phyloP scores from a whole-genome alignment of 768 basidiomycete genomes.

The Amanita jacksonii region DNA sequence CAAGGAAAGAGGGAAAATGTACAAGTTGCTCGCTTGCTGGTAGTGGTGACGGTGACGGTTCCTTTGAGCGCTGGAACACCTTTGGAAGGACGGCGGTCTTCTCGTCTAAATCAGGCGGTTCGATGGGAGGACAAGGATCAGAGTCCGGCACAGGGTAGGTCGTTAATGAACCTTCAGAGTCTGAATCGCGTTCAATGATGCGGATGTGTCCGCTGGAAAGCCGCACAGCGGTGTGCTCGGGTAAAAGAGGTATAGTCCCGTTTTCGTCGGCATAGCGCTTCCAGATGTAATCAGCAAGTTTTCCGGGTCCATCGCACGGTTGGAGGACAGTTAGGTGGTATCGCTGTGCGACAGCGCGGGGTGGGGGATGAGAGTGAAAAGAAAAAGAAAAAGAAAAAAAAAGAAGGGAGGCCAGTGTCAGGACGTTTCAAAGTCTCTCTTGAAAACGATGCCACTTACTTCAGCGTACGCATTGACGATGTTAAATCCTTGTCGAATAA shows the following conservation, averaged over 20 bases:
- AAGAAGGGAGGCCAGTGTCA: too few species aligned
- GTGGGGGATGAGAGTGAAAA: too few species aligned
- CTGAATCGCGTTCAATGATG: neutral
- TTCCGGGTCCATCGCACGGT: neutral
- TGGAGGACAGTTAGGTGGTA: neutral
- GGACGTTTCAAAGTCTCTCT: too few species aligned
- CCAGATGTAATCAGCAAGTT: conserved; percentile 2
- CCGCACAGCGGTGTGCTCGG: neutral
- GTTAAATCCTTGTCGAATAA: conserved; percentile 8
- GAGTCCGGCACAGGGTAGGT: neutral
- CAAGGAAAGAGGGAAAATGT: conserved; percentile 1
- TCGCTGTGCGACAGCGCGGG: too few species aligned
- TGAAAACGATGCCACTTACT: conserved; percentile 1
- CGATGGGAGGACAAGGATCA: neutral
- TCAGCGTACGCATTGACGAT: conserved; percentile 9
- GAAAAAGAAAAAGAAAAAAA: too few species aligned
- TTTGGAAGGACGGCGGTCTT: neutral
- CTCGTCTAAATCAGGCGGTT: conserved; percentile 5
- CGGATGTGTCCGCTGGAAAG: conserved; percentile 1
- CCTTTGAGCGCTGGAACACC: neutral
- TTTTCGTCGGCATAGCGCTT: neutral
- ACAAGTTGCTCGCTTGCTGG: too few species aligned
- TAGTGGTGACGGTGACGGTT: neutral
- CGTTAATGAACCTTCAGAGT: neutral
- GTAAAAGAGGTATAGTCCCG: neutral